Evolutionary conservation across 1,284 basidiomycete genomes (phyloP).

Genomic region (Melanopsichium pennsylvanicum): DNA sequence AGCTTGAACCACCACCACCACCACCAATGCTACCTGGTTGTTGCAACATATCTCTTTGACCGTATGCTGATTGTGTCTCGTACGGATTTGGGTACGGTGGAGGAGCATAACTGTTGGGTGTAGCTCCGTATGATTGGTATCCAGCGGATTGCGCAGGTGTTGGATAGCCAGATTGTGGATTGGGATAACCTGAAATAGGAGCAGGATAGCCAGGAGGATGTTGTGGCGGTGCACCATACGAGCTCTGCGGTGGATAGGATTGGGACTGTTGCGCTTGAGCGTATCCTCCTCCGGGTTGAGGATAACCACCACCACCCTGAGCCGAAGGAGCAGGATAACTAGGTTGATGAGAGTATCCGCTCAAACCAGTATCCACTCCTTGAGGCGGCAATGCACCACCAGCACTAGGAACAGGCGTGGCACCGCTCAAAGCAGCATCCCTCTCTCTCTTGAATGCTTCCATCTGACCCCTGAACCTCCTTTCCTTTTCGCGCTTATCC

Average conservation of each 20-base stretch:
- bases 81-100: conserved; percentile 30
- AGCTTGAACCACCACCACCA: background rate
- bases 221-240: conserved; percentile 2
- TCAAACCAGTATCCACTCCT: conserved; percentile 8
- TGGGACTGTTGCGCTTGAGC: conserved; percentile 7
- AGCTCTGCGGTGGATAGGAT: conserved; percentile 9
- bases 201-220: background rate
- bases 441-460: conserved; percentile 20
- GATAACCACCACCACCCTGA: conserved; percentile 17
- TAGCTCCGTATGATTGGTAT: conserved; percentile 18
- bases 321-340: conserved; percentile 15
- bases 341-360: conserved; percentile 29
- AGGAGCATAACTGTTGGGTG: conserved; percentile 4
- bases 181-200: conserved; percentile 11
- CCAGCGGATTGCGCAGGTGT: background rate
- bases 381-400: conserved; percentile 32
- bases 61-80: conserved; percentile 6
- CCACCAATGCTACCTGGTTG: too few relatives aligned
- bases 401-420: conserved; percentile 27
- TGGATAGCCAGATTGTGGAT: background rate
- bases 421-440: conserved; percentile 15
- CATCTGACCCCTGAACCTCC: conserved; percentile 12
- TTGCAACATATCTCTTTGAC: conserved; percentile 21
- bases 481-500: conserved; percentile 21
- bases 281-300: conserved; percentile 3